Evolutionary conservation across 2,329 filamentous ascomycete genomes (phyloP), one percentile per base, ranked within the genome.

Genomic region (Fusarium sp.): DNA sequence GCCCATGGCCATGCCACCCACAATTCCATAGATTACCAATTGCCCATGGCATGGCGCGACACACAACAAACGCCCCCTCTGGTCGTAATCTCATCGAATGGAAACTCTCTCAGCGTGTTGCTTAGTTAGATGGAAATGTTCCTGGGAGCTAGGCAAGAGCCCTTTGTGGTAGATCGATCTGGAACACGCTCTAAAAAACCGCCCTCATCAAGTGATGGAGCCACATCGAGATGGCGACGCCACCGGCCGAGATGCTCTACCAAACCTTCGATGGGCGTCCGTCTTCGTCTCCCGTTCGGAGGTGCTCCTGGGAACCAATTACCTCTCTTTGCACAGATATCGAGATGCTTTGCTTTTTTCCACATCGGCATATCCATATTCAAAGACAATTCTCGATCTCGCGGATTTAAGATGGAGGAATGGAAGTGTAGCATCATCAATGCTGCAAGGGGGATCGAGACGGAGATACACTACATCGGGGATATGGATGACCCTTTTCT

Each of bases 161-260:
- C 46, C 38, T 63, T 64, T 60, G 44, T 43, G 46, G 61, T 59
- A 64, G 72, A 74, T 69, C 68, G 60, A 72, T 71, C 73, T 74
- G 44, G 66, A 71, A 60, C 60, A 62, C 50, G 50, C 43, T 52
- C 46, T 37, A n/a, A 52, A 44, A 60, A 44, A 15, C n/a, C 42
- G 33, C 46, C 44, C 54, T 40, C 46, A 58, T 72, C 64, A 74
- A 66, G 64, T 74, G 68, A 72, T 50, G 53, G 47, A 53, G n/a
- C 56, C 58, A 59, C 58, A 76, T 77, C 75, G 69, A 73, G 73
- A 77, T 77, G 64, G 50, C 56, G 60, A 71, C 69, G 73, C 75
- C 75, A 74, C 69, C 54, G 38, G 54, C 58, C 49, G 59, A 73
- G 72, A 75, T 77, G 69, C 69, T 73, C 63, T 62, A 46, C 73